These are phyloP conservation scores for Cavenderia fasciculata DNA, from an alignment of 78 protist genomes.

Conservation along the genomic window DNA sequence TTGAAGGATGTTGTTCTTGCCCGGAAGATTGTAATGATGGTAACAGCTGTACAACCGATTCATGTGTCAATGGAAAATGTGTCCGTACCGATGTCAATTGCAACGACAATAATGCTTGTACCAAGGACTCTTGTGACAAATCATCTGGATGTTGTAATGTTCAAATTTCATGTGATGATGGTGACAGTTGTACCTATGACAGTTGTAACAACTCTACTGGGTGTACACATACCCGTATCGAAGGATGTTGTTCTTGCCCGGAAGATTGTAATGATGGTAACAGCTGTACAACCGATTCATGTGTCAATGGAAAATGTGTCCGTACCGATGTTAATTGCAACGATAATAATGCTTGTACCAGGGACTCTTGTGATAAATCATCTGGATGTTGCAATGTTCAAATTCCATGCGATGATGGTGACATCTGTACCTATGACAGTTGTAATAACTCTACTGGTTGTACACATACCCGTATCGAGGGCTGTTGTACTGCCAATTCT, in stretches of 20 bases:
- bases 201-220: slow-evolving; percentile 52
- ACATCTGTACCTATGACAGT: slow-evolving; percentile 33
- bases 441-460: slow-evolving; percentile 26
- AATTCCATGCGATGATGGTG: slow-evolving; percentile 19
- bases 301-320: background rate
- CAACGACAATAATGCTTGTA: slow-evolving; percentile 41
- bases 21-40: slow-evolving; percentile 25
- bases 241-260: background rate
- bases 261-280: slow-evolving; percentile 15
- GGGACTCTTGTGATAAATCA: background rate
- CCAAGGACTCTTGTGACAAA: slow-evolving; percentile 16
- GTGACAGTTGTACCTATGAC: slow-evolving; percentile 8
- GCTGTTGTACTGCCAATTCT: slow-evolving; percentile 6
- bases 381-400: background rate
- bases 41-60: slow-evolving; percentile 38
- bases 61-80: slow-evolving; percentile 31
- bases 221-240: background rate
- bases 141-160: slow-evolving; percentile 13
- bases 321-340: too few relatives aligned
- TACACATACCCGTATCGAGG: slow-evolving; percentile 1
- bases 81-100: background rate
- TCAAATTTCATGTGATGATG: slow-evolving; percentile 23
- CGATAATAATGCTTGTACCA: slow-evolving; percentile 18
- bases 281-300: slow-evolving; percentile 30
- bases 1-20: background rate